phyloP scores from a whole-genome alignment of 495 filamentous ascomycete genomes.

The Aspergillus bridgeri region DNA sequence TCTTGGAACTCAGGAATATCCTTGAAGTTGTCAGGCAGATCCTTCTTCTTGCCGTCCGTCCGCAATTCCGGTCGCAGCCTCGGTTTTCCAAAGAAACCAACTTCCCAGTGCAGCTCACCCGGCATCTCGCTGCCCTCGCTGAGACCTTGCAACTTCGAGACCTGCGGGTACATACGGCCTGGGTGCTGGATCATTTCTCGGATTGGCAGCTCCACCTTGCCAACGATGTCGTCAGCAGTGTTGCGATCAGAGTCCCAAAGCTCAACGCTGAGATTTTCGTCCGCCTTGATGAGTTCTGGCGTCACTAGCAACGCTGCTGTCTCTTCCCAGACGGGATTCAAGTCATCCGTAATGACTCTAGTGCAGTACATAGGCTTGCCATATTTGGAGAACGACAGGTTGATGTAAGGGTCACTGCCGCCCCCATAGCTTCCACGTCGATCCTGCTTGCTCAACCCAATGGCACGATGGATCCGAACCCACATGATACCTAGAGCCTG shows the following conservation, averaged over 20 bases:
- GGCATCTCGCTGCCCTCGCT: conserved; percentile 86
- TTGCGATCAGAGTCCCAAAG: conserved; percentile 91
- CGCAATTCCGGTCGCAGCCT: conserved; percentile 76
- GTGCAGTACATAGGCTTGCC: conserved; percentile 98
- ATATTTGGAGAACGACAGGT: conserved; percentile 74
- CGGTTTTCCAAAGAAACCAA: conserved; percentile 89
- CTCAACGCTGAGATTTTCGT: conserved; percentile 89
- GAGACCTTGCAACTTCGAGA: conserved; percentile 78
- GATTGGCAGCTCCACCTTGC: conserved; percentile 89
- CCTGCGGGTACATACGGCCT: conserved; percentile 84
- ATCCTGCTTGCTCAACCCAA: conserved; percentile 89
- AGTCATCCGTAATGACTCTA: conserved; percentile 87
- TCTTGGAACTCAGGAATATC: conserved; percentile 80
- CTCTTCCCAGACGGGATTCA: conserved; percentile 93
- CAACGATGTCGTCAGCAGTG: conserved; percentile 88
- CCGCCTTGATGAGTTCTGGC: conserved; percentile 83
- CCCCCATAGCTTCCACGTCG: conserved; percentile 74
- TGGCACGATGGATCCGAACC: conserved; percentile 84
- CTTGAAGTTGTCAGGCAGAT: conserved; percentile 66
- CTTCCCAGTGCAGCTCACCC: conserved; percentile 91
- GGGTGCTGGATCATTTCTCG: conserved; percentile 94
- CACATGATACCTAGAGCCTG: conserved; percentile 82
- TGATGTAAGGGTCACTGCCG: conserved; percentile 92
- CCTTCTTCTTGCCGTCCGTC: conserved; percentile 79
- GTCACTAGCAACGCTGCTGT: conserved; percentile 82